These are phyloP conservation scores for Trametopsis cervina DNA, from an alignment of 768 basidiomycete genomes.

Conservation along the genomic window DNA sequence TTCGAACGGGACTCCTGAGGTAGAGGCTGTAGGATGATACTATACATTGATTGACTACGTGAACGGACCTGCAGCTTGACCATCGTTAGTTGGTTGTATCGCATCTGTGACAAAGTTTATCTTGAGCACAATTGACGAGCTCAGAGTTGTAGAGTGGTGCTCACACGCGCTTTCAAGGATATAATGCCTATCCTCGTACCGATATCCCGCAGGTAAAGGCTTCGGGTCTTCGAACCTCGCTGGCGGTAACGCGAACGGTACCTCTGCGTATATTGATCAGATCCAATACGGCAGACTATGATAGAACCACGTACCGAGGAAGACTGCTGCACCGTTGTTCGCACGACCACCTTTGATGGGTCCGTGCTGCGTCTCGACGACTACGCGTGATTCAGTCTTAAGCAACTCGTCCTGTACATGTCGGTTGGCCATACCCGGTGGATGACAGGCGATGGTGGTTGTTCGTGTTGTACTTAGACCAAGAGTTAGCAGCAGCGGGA, in stretches of 20 bases:
- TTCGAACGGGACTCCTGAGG: slow-evolving; percentile 37
- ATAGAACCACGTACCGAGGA: slow-evolving; percentile 43
- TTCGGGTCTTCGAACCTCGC: slow-evolving; percentile 57
- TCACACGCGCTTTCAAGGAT: slow-evolving; percentile 50
- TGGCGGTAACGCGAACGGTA: slow-evolving; percentile 67
- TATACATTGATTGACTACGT: background rate
- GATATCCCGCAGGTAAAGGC: slow-evolving; percentile 44
- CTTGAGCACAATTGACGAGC: background rate
- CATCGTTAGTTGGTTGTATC: slow-evolving; percentile 57
- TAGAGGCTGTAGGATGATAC: background rate
- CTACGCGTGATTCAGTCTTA: slow-evolving; percentile 33
- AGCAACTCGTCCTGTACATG: slow-evolving; percentile 56
- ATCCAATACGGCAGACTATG: too few relatives aligned
- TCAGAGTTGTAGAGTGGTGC: slow-evolving; percentile 18
- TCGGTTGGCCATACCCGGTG: slow-evolving; percentile 16
- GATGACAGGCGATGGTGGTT: too few relatives aligned
- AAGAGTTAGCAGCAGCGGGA: too few relatives aligned
- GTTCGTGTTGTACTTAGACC: too few relatives aligned
- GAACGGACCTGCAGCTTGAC: slow-evolving; percentile 45
- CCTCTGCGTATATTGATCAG: slow-evolving; percentile 41
- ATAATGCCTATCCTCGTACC: slow-evolving; percentile 56
- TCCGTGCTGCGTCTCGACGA: slow-evolving; percentile 50
- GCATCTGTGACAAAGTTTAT: slow-evolving; percentile 34
- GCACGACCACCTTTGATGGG: slow-evolving; percentile 52
- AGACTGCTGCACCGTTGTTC: slow-evolving; percentile 52